Evolutionary conservation across 371 early-diverging fungal genomes (phyloP).

Genomic region (Lichtheimia ornata): DNA sequence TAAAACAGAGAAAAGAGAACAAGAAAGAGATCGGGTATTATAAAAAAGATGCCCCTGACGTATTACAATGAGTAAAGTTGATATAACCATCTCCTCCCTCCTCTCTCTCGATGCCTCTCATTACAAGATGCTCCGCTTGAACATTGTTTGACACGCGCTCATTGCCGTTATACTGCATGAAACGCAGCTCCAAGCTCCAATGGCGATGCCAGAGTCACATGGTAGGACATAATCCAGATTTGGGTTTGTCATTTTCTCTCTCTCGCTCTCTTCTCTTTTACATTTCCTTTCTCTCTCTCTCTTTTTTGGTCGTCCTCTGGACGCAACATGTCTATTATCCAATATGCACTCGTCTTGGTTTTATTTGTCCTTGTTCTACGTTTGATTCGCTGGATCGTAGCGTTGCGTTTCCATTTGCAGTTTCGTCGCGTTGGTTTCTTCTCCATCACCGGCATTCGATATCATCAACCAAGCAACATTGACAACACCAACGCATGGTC

Average conservation of each 20-base stretch:
- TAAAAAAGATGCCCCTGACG: too few relatives aligned
- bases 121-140: too few relatives aligned
- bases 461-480: constrained; percentile 28
- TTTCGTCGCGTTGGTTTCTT: constrained; percentile 47
- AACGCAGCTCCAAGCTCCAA: too few relatives aligned
- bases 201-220: constrained; percentile 2
- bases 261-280: neutral
- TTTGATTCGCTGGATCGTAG: constrained; percentile 25
- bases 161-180: too few relatives aligned
- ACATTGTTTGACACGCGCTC: too few relatives aligned
- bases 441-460: constrained; percentile 40
- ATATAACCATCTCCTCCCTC: too few relatives aligned
- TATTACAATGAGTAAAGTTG: too few relatives aligned
- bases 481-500: constrained; percentile 24
- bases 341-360: constrained; percentile 22
- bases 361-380: constrained; percentile 15
- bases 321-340: neutral
- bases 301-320: neutral
- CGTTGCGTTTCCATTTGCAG: constrained; percentile 36
- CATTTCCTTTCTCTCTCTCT: neutral
- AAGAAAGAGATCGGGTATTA: too few relatives aligned
- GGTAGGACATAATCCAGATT: neutral
- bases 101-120: too few relatives aligned
- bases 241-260: too few relatives aligned
- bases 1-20: too few relatives aligned